Evolutionary conservation across 371 early-diverging fungal genomes (phyloP).

Genomic region (Mucor lusitanicus): DNA sequence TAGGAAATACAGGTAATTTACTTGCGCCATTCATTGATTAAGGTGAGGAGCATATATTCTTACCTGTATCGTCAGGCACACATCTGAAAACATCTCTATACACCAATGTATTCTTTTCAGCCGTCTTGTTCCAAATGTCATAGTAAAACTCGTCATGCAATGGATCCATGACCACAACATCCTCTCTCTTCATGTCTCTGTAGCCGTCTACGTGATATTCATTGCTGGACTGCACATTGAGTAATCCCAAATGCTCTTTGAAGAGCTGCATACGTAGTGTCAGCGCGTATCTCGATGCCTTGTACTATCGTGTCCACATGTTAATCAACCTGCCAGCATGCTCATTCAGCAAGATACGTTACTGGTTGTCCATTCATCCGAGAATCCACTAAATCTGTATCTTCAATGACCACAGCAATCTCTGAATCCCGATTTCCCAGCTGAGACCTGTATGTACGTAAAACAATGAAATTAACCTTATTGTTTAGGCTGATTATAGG

Average conservation of each 20-base stretch:
- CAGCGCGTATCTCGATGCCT: constrained; percentile 72
- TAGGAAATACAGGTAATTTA: not conserved
- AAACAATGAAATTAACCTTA: not conserved
- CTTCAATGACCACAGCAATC: constrained; percentile 82
- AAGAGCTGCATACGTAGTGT: constrained; percentile 74
- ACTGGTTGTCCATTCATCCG: constrained; percentile 72
- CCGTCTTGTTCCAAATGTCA: constrained; percentile 65
- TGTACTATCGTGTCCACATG: constrained; percentile 36
- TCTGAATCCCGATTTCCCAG: constrained; percentile 93
- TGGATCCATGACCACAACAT: constrained; percentile 71
- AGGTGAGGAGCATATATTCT: not conserved
- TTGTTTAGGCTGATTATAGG: not conserved
- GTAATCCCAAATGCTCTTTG: constrained; percentile 82
- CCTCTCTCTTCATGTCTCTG: constrained; percentile 19
- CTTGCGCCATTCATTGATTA: not conserved
- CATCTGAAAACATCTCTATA: constrained; percentile 80
- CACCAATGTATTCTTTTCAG: constrained; percentile 66
- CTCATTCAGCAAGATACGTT: constrained; percentile 12
- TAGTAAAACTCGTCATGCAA: constrained; percentile 63
- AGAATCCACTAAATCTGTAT: constrained; percentile 66
- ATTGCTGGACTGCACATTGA: constrained; percentile 18
- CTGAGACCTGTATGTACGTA: constrained; percentile 66
- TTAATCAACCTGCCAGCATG: not conserved
- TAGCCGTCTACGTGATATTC: constrained; percentile 8
- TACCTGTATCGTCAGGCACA: constrained; percentile 83